Conservation (phyloP, 75 land plant genomes). For the Picea sitchensis region DNA sequence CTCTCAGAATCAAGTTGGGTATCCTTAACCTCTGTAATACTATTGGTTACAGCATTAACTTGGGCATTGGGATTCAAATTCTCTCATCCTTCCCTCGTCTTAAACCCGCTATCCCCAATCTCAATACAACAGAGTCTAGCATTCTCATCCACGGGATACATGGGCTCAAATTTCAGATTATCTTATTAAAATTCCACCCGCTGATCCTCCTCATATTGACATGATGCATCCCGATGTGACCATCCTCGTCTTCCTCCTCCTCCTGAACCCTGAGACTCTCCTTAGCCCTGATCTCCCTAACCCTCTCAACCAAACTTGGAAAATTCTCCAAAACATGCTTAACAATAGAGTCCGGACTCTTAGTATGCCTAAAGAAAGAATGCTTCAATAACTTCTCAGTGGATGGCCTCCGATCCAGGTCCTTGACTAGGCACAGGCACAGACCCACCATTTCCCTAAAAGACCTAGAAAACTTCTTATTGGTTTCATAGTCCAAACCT, state of each 20-base stretch:
- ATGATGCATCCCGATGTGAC: not conserved
- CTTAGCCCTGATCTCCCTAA: slow-evolving; percentile 20
- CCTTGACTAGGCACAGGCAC: slow-evolving; percentile 44
- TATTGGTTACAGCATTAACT: too few relatives aligned
- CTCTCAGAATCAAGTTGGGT: too few relatives aligned
- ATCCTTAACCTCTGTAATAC: too few relatives aligned
- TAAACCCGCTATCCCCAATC: too few relatives aligned
- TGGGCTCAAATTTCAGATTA: slow-evolving; percentile 43
- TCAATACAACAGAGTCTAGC: not conserved
- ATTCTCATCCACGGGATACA: slow-evolving; percentile 13
- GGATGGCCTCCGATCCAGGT: slow-evolving; percentile 61
- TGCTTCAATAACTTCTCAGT: slow-evolving; percentile 76
- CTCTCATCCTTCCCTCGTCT: too few relatives aligned
- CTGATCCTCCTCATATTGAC: slow-evolving; percentile 47
- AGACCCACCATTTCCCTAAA: slow-evolving; percentile 75
- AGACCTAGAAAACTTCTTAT: slow-evolving; percentile 59
- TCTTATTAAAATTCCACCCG: slow-evolving; percentile 70
- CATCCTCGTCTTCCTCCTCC: slow-evolving; percentile 21
- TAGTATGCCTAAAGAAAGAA: slow-evolving; percentile 62
- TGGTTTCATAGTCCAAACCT: slow-evolving; percentile 66
- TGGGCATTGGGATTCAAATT: too few relatives aligned
- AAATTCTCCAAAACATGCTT: slow-evolving; percentile 53
- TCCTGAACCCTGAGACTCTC: slow-evolving; percentile 4
- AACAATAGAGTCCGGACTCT: slow-evolving; percentile 44
- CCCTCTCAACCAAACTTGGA: slow-evolving; percentile 59